Evolutionary conservation across 2,329 filamentous ascomycete species (phyloP), one percentile per base, ranked within the genome.

Genomic region (Pseudogymnoascus sp.): DNA sequence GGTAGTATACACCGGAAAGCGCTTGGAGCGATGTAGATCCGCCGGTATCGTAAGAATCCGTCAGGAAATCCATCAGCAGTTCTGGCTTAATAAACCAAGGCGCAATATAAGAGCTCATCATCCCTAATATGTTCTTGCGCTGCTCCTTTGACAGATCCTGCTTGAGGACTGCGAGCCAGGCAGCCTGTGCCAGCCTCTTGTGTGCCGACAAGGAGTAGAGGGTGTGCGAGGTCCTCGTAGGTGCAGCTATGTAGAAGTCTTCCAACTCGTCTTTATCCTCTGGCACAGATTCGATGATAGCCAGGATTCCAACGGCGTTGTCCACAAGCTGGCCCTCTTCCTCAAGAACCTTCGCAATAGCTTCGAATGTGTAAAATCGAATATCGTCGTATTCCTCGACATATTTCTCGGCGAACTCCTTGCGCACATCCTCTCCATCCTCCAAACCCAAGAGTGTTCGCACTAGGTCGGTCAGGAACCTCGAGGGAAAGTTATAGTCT

Each of bases 31-130:
- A 93, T 59, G 87, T 91, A 12, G 91, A 89, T 51, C 95, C 95
- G 61, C 93, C 92, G 6, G 87, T 79, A 70, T 97, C 83, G 78
- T 96, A 97, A 31, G 88, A 96, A 76, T 95, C 91, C n/a, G 92
- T 96, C 63, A 99, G 78, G 75, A 97, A 99, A 77, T 99, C 95
- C 81, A 96, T 92, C 36, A 99, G 82, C 42, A 96, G 81, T 72
- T 97, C 93, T 1, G 92, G 89, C 66, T 91, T 90, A 59, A 81
- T 83, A 76, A 97, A 96, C 90, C 91, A 96, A 0, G 93, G 93
- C 23, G 90, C 89, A 69, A 97, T 91, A 36, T 86, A 86, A 45
- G 84, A 84, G 1, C 90, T 86, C 77, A 96, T 88, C 66, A 89
- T 83, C 65, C 85, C 83, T 59, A 99, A 81, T 2, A 96, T 81